Conservation (phyloP, 2,329 filamentous ascomycete genomes). For the Ascosphaera pollenicola region DNA sequence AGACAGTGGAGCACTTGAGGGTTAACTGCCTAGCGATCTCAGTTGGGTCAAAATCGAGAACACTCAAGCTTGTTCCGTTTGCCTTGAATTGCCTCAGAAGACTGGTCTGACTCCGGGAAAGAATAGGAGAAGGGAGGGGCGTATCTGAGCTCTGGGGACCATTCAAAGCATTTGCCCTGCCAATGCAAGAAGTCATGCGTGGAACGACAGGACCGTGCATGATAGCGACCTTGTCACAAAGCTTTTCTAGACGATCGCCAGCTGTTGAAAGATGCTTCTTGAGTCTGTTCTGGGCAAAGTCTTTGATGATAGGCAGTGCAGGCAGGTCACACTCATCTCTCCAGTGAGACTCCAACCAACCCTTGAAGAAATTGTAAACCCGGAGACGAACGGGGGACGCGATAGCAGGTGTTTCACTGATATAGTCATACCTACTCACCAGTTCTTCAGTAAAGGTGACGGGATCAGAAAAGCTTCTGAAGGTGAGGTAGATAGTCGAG, state of each 20-base stretch:
- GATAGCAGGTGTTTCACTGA: slow-evolving; percentile 53
- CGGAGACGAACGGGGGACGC: slow-evolving; percentile 65
- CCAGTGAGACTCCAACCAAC: slow-evolving; percentile 95
- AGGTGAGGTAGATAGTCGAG: slow-evolving; percentile 88
- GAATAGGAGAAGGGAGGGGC: slow-evolving; percentile 43
- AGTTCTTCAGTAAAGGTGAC: slow-evolving; percentile 55
- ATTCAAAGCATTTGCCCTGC: slow-evolving; percentile 59
- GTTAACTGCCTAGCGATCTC: slow-evolving; percentile 87
- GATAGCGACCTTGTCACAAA: slow-evolving; percentile 57
- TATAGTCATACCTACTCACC: slow-evolving; percentile 84
- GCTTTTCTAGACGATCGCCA: slow-evolving; percentile 56
- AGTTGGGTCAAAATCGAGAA: slow-evolving; percentile 77
- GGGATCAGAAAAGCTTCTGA: slow-evolving; percentile 76
- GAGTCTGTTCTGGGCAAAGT: slow-evolving; percentile 59
- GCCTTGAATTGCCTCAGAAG: slow-evolving; percentile 52
- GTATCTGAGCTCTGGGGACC: slow-evolving; percentile 49
- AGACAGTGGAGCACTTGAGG: slow-evolving; percentile 73
- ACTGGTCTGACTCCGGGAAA: slow-evolving; percentile 57
- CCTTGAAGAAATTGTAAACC: slow-evolving; percentile 93
- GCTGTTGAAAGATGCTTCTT: slow-evolving; percentile 48
- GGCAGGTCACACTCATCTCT: slow-evolving; percentile 55
- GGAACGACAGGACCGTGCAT: slow-evolving; percentile 57
- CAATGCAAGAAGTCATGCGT: slow-evolving; percentile 62
- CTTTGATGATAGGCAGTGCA: slow-evolving; percentile 52
- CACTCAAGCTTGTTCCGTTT: slow-evolving; percentile 45